These are phyloP conservation scores for Aspergillus persii DNA, from an alignment of 2,329 filamentous ascomycete genomes.

Conservation along the genomic window DNA sequence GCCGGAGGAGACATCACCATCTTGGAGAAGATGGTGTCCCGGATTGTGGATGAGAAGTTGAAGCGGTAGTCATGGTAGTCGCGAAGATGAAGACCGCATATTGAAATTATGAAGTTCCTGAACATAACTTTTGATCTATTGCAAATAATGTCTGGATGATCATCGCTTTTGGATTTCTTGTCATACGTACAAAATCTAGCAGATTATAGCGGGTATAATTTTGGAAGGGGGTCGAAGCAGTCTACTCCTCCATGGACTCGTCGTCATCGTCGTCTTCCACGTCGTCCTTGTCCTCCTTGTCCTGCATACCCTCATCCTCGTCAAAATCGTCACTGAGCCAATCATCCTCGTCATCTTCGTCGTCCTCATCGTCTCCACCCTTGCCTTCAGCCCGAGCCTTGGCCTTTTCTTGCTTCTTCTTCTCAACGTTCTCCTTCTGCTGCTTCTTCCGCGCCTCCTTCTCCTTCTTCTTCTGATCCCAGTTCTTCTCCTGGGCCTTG, in stretches of 20 bases:
- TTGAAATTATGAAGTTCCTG: not conserved
- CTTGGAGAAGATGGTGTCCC: slow-evolving; percentile 70
- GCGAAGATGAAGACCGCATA: not conserved
- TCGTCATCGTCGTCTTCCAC: slow-evolving; percentile 27
- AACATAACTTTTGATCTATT: not conserved
- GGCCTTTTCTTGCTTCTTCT: slow-evolving; percentile 68
- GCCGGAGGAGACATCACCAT: slow-evolving; percentile 48
- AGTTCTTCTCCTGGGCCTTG: slow-evolving; percentile 74
- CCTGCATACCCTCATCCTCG: slow-evolving; percentile 45
- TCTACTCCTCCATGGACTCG: slow-evolving; percentile 43
- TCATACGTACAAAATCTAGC: not conserved
- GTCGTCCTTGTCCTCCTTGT: slow-evolving; percentile 30
- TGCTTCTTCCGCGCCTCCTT: slow-evolving; percentile 78
- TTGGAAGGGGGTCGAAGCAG: not conserved
- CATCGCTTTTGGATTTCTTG: not conserved
- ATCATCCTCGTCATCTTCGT: slow-evolving; percentile 52
- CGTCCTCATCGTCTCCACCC: slow-evolving; percentile 45
- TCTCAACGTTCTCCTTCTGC: slow-evolving; percentile 88
- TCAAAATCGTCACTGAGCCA: slow-evolving; percentile 54
- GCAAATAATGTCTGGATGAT: not conserved
- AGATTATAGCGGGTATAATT: not conserved
- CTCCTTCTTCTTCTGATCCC: slow-evolving; percentile 73
- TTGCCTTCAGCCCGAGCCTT: slow-evolving; percentile 44
- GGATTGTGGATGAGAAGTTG: slow-evolving; percentile 70
- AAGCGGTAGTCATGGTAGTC: slow-evolving; percentile 29